phyloP scores from a whole-genome alignment of 2,329 filamentous ascomycete genomes.

The Calonectria naviculata region DNA sequence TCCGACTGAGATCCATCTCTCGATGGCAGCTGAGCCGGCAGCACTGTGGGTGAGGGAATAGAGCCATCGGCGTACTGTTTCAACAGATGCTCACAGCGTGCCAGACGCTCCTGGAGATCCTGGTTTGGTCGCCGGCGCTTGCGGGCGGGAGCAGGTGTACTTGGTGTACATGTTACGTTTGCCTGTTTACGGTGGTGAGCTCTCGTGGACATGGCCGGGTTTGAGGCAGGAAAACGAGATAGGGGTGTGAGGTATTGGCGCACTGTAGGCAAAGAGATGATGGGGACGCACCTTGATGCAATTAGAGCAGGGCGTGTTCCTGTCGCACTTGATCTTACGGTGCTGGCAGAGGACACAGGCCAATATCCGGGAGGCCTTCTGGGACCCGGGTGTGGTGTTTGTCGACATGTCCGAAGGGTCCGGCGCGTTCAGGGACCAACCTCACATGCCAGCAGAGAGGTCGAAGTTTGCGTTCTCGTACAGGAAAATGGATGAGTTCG shows the following conservation, averaged over 20 bases:
- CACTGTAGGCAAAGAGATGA: neutral
- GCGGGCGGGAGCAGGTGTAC: constrained; percentile 68
- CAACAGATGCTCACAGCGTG: constrained; percentile 67
- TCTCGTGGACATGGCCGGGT: neutral
- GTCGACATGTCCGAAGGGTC: constrained; percentile 46
- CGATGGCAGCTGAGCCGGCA: constrained; percentile 31
- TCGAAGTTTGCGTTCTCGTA: neutral
- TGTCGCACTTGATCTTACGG: constrained; percentile 72
- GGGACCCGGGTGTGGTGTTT: constrained; percentile 38
- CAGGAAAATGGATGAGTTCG: neutral
- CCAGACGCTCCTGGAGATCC: constrained; percentile 70
- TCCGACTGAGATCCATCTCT: constrained; percentile 38
- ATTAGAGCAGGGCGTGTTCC: constrained; percentile 68
- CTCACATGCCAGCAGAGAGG: constrained; percentile 44
- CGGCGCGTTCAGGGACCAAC: constrained; percentile 20
- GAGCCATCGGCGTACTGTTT: constrained; percentile 65
- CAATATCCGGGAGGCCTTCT: constrained; percentile 59
- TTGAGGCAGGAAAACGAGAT: neutral
- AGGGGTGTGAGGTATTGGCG: neutral
- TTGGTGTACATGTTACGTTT: constrained; percentile 69
- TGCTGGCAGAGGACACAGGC: constrained; percentile 70
- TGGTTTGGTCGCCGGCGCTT: constrained; percentile 70
- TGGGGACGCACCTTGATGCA: constrained; percentile 64
- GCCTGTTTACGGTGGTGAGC: constrained; percentile 52
- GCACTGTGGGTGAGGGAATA: constrained; percentile 36